Evolutionary conservation across 176 grass and related monocot genomes (phyloP), one percentile per base, ranked within the genome.

Genomic region (Zoysia japonica): DNA sequence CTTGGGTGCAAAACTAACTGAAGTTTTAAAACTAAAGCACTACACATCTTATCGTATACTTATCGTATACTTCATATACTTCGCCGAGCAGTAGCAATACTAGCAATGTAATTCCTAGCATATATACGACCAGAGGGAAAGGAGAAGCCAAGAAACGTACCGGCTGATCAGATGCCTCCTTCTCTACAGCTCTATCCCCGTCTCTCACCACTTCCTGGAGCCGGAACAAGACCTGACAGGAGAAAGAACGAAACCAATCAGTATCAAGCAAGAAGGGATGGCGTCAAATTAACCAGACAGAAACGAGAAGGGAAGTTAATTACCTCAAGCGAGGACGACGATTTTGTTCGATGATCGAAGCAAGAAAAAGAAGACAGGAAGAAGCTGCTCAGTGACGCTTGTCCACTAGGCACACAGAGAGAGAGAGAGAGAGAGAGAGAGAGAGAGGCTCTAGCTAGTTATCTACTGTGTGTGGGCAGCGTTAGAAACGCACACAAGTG

Each of bases 61-160:
- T 28, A 28, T 28, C 28, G 28, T 28, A 28, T 28, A 28, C 28
- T 28, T 28, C 28, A 28, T 28, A 28, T 28, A 28, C 28, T 42
- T 40, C 3, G 37, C 37, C 36, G 9, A 9, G 48, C 4, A 54
- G 1, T 42, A 55, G 9, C 37, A 50, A 65, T 45, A 6, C 6
- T 28, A 28, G 28, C 28, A 28, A 28, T 28, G 28, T 28, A 28
- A 45, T 45, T 45, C 44, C 44, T 45, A 6, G 44, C 44, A 45
- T 45, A 47, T 47, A 47, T 28, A 28, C 45, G 45, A 54, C 39
- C 20, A 72, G 11, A 59, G 11, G n/a, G 11, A 3, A n/a, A 35
- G 67, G 4, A 16, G 57, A 71, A 69, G 71, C 48, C 64, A 65
- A 88, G 47, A 80, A 49, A 81, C 77, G 10, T 71, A 85, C 77